These are phyloP conservation scores for Babesia bigemina DNA, from an alignment of 169 alveolate species.

Conservation along the genomic window DNA sequence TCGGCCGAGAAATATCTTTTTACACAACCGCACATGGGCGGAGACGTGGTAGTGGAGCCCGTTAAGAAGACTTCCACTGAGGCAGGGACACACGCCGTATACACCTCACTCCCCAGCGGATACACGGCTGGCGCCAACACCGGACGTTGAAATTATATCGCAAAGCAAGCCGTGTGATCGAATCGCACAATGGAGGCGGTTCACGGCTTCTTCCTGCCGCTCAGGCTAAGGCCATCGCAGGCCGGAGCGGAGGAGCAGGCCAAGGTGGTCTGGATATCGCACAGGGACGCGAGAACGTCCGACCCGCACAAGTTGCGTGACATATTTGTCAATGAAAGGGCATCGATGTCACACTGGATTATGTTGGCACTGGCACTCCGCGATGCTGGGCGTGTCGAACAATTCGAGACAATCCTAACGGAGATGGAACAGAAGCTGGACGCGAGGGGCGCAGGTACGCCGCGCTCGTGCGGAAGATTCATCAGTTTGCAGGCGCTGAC, in stretches of 20 bases:
- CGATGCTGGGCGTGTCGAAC: constrained; percentile 38
- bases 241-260: neutral
- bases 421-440: constrained; percentile 31
- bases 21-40: no score
- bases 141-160: no score
- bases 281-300: constrained; percentile 24
- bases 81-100: no score
- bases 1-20: no score
- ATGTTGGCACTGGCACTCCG: constrained; percentile 43
- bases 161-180: no score
- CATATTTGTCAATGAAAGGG: constrained; percentile 26
- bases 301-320: constrained; percentile 13
- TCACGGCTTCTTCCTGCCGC: constrained; percentile 56
- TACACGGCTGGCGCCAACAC: no score
- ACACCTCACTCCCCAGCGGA: no score
- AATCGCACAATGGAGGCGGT: neutral
- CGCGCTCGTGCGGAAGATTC: neutral
- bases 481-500: neutral
- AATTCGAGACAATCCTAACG: constrained; percentile 37
- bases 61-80: no score
- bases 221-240: neutral
- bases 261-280: constrained; percentile 59
- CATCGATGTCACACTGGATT: constrained; percentile 50
- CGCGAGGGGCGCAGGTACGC: constrained; percentile 1
- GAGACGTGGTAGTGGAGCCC: no score